Evolutionary conservation across 1,139 yeast genomes (phyloP).

Genomic region (Sugiyamaella xylanicola): DNA sequence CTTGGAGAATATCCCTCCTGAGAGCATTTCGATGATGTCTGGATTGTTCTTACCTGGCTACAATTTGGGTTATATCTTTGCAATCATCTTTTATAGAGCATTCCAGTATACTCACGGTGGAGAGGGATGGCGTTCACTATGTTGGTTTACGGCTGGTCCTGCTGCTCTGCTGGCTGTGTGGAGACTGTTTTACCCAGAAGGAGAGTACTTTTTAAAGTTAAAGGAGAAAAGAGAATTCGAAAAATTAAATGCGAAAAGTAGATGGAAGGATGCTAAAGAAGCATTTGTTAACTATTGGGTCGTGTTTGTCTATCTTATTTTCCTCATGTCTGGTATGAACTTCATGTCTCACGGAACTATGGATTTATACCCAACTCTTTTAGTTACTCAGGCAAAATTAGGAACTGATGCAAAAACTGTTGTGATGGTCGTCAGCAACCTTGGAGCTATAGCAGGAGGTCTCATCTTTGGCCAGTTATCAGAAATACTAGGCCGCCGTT

Average conservation of each 20-base stretch:
- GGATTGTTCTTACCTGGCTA: slow-evolving; percentile 53
- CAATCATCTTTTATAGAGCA: slow-evolving; percentile 46
- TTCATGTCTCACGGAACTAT: slow-evolving; percentile 60
- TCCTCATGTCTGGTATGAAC: slow-evolving; percentile 54
- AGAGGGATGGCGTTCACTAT: slow-evolving; percentile 52
- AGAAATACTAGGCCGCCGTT: slow-evolving; percentile 52
- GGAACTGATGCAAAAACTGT: slow-evolving; percentile 48
- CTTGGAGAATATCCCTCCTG: slow-evolving; percentile 51
- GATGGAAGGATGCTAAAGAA: slow-evolving; percentile 31
- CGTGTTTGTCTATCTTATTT: slow-evolving; percentile 48
- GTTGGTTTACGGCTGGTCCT: slow-evolving; percentile 58
- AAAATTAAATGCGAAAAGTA: not conserved
- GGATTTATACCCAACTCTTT: slow-evolving; percentile 55
- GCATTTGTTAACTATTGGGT: slow-evolving; percentile 49
- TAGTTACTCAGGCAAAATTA: slow-evolving; percentile 47
- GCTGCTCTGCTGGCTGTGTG: slow-evolving; percentile 48
- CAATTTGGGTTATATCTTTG: slow-evolving; percentile 49
- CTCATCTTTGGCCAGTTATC: slow-evolving; percentile 50
- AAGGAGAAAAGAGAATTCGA: slow-evolving; percentile 18
- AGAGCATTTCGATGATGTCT: slow-evolving; percentile 47
- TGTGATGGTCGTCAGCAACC: slow-evolving; percentile 50
- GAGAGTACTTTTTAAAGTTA: slow-evolving; percentile 36
- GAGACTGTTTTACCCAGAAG: slow-evolving; percentile 48
- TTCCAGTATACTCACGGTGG: slow-evolving; percentile 33
- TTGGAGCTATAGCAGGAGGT: slow-evolving; percentile 58